Conservation (phyloP, 2,329 filamentous ascomycete species). For the Colletotrichum ledebouriae region DNA sequence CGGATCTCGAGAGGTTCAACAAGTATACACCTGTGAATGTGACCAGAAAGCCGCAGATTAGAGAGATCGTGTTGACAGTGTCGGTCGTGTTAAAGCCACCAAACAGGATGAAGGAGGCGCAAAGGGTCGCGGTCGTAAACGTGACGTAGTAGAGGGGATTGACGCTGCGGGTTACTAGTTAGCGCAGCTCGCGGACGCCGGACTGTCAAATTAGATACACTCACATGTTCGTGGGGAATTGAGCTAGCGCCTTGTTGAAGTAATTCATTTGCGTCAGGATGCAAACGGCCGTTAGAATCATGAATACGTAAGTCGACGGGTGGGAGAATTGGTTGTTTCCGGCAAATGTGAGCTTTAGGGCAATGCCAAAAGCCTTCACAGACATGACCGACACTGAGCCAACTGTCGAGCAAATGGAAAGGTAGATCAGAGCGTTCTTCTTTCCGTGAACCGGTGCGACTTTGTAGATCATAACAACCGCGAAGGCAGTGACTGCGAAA, state of each 20-base stretch:
- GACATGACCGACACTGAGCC: constrained; percentile 99
- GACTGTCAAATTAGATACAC: constrained; percentile 52
- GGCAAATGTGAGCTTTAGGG: constrained; percentile 91
- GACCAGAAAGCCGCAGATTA: constrained; percentile 92
- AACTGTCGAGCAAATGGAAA: constrained; percentile 97
- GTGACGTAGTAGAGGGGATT: constrained; percentile 98
- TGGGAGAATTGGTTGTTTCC: constrained; percentile 97
- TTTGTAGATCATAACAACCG: constrained; percentile 95
- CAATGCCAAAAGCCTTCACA: constrained; percentile 98
- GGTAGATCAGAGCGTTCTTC: constrained; percentile 94
- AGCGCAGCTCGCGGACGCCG: constrained; percentile 19
- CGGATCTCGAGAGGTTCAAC: constrained; percentile 92
- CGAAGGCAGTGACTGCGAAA: constrained; percentile 82
- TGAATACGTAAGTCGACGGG: constrained; percentile 96
- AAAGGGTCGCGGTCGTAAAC: constrained; percentile 93
- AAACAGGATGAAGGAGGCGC: constrained; percentile 96
- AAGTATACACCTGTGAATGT: constrained; percentile 97
- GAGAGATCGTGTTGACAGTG: constrained; percentile 89
- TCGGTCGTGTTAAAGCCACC: constrained; percentile 96
- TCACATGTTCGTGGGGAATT: constrained; percentile 97
- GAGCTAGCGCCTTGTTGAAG: constrained; percentile 97
- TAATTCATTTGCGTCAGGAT: constrained; percentile 99
- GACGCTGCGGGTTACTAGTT: constrained; percentile 68
- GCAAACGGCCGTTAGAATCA: constrained; percentile 92
- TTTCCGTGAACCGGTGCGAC: constrained; percentile 91